These are phyloP conservation scores for Periglandula ipomoeae DNA, from an alignment of 2,329 filamentous ascomycete species.

Conservation along the genomic window DNA sequence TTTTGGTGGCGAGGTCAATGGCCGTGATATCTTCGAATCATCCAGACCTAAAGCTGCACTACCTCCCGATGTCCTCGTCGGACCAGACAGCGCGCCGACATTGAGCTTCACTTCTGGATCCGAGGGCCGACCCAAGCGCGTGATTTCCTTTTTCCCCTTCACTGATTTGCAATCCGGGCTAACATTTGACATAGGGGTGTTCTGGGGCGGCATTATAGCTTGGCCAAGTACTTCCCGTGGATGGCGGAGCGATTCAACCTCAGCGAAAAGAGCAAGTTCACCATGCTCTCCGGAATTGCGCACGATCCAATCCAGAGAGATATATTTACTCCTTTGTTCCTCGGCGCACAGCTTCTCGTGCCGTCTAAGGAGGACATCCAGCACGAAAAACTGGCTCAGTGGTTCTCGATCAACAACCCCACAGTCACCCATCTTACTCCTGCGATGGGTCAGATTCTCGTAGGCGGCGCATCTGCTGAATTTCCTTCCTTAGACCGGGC, in stretches of 20 bases:
- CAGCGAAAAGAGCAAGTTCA: slow-evolving; percentile 62
- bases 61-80: slow-evolving; percentile 65
- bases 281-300: slow-evolving; percentile 76
- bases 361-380: slow-evolving; percentile 77
- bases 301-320: slow-evolving; percentile 44
- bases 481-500: slow-evolving; percentile 70
- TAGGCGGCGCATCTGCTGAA: slow-evolving; percentile 69
- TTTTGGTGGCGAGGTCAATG: slow-evolving; percentile 56
- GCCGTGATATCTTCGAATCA: slow-evolving; percentile 56
- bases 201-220: slow-evolving; percentile 72
- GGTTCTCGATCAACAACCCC: slow-evolving; percentile 67
- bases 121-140: slow-evolving; percentile 73
- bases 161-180: too few relatives aligned
- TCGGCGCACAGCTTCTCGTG: slow-evolving; percentile 71
- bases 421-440: slow-evolving; percentile 87
- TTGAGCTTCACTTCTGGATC: slow-evolving; percentile 66
- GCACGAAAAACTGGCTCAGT: slow-evolving; percentile 76
- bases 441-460: slow-evolving; percentile 90
- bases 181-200: slow-evolving; percentile 59
- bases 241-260: slow-evolving; percentile 81
- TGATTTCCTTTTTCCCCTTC: too few relatives aligned
- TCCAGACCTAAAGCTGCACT: slow-evolving; percentile 40
- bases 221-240: slow-evolving; percentile 86
- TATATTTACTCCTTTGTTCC: slow-evolving; percentile 12
- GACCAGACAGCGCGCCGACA: slow-evolving; percentile 75